These are phyloP conservation scores for Pyrenophora graminea DNA, from an alignment of 2,329 filamentous ascomycete genomes.

Conservation along the genomic window DNA sequence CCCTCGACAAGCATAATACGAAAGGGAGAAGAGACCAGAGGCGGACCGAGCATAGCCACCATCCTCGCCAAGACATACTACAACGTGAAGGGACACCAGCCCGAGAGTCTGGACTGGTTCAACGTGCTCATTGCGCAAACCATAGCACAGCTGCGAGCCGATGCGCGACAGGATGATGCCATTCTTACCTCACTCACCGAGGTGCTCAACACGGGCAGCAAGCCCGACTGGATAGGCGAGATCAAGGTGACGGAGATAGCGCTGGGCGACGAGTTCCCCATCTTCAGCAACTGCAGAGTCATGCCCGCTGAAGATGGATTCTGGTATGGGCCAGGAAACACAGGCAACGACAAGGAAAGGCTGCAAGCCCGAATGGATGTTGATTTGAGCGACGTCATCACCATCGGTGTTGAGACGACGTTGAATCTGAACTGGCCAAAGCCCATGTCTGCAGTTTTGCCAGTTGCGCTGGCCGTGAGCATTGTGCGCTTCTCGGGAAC, in stretches of 20 bases:
- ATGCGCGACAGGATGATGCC: constrained; percentile 88
- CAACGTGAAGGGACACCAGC: constrained; percentile 92
- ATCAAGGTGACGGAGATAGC: constrained; percentile 93
- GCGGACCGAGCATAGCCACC: constrained; percentile 85
- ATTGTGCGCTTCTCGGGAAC: constrained; percentile 95
- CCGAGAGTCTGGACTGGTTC: constrained; percentile 97
- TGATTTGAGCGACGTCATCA: constrained; percentile 94
- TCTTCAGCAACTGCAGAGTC: constrained; percentile 96
- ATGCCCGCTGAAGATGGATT: constrained; percentile 85
- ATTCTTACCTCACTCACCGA: constrained; percentile 85
- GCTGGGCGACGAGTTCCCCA: constrained; percentile 94
- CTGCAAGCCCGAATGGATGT: constrained; percentile 97
- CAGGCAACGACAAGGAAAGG: constrained; percentile 67
- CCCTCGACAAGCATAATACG: constrained; percentile 53
- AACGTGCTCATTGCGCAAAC: constrained; percentile 96
- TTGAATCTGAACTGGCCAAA: constrained; percentile 94
- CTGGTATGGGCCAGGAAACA: constrained; percentile 48
- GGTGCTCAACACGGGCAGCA: constrained; percentile 80
- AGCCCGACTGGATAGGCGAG: constrained; percentile 90
- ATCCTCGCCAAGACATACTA: constrained; percentile 98
- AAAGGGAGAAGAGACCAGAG: constrained; percentile 30
- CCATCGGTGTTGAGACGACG: constrained; percentile 91
- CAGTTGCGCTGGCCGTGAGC: constrained; percentile 87
- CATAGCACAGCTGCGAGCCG: constrained; percentile 90
- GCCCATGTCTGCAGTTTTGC: constrained; percentile 82